phyloP scores from a whole-genome alignment of 108 stramenopile species.

The Asterionellopsis glacialis region DNA sequence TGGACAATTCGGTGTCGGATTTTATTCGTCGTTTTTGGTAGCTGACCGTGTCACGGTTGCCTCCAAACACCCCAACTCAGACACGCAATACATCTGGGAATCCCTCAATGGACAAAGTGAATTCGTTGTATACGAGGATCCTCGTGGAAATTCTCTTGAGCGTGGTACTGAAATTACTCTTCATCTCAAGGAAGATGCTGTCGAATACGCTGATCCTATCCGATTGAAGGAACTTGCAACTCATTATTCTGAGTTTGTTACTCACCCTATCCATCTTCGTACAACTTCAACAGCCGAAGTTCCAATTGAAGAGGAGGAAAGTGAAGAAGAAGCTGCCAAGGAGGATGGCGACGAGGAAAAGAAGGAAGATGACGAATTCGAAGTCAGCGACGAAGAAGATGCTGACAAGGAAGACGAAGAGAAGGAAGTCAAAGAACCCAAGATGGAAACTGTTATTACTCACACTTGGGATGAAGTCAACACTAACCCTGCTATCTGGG shows the following conservation, averaged over 20 bases:
- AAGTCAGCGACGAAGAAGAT: conserved; percentile 59
- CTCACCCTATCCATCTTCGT: conserved; percentile 93
- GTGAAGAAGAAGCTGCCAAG: conserved; percentile 57
- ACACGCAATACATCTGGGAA: conserved; percentile 94
- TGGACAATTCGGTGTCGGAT: conserved; percentile 99
- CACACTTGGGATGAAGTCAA: conserved; percentile 92
- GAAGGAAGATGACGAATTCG: conserved; percentile 52
- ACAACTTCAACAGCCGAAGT: conserved; percentile 73
- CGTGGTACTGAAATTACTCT: conserved; percentile 99
- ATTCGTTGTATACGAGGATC: conserved; percentile 92
- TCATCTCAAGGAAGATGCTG: conserved; percentile 96
- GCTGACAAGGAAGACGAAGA: conserved; percentile 40
- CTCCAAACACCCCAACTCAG: conserved; percentile 89
- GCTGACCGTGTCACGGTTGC: conserved; percentile 92
- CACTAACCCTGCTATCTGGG: conserved; percentile 96
- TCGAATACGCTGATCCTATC: conserved; percentile 65
- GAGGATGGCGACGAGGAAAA: conserved; percentile 42
- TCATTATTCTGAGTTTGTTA: conserved; percentile 99
- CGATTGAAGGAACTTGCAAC: conserved; percentile 80
- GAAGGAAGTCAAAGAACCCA: conserved; percentile 62
- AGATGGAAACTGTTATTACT: conserved; percentile 78
- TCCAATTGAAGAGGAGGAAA: conserved; percentile 76
- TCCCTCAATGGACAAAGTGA: conserved; percentile 86
- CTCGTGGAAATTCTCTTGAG: conserved; percentile 92
- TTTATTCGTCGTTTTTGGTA: conserved; percentile 96